Base-by-base conservation (phyloP, 2,329 filamentous ascomycete genomes). In the Trichoderma citrinoviride region DNA sequence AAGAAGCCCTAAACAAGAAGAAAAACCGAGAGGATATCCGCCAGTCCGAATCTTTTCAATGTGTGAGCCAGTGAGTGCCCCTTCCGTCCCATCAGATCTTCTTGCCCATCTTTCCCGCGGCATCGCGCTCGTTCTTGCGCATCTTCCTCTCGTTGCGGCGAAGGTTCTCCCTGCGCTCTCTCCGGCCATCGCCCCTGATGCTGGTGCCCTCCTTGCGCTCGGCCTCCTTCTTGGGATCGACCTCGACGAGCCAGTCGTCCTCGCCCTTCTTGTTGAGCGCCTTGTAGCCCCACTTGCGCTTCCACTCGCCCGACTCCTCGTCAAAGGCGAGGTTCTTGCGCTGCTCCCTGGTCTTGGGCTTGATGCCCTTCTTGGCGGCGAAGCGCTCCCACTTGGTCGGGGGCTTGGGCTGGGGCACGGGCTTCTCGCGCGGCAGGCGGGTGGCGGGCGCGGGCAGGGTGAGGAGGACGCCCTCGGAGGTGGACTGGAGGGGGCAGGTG, bases 321-420 rank as follows among this genome's bases (percentile, higher is more conserved):
- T 98, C 92, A 77, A 89, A 98, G 64, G 90, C 87, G 72, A 93
- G 80, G 80, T 97, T 84, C 78, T 83, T 78, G 68, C 87, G 85
- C 77, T 88, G 84, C 75, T 95, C 92, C 70, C 90, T 87, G 70
- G 87, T 90, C 85, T 93, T 96, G 78, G 88, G 87, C 81, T 90
- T 91, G 80, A 99, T 98, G 64, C 95, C 95, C 85, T 97, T 96
- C 87, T 96, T 96, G 77, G 88, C 90, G 52, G 95, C 95, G 81
- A 99, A 99, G 73, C 90, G 87, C 82, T 97, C 90, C 95, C 95
- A 99, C 77, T 93, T 97, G 66, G 94, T 98, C 70, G 90, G 90
- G 65, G 89, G 82, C 80, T 93, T 95, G 70, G 88, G 85, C 64
- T 87, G 84, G 1, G 95, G 95, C 8, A 98, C 82, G 10, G 92